phyloP scores from a whole-genome alignment of 208 protist genomes.

The Leishmania guyanensis region DNA sequence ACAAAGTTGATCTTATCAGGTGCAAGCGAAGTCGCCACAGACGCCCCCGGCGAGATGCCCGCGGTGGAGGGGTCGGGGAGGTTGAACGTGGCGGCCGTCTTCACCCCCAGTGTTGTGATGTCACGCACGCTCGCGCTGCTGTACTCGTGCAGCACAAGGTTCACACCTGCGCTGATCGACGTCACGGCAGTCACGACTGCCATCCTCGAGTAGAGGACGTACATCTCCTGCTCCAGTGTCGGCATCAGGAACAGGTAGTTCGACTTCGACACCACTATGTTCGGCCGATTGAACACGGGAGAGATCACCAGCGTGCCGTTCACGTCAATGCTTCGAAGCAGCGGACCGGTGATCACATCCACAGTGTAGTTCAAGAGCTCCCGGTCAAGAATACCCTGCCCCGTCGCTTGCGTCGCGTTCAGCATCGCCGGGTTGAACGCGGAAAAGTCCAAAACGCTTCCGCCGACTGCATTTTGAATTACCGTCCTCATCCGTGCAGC shows the following conservation, averaged over 20 bases:
- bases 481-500: background rate
- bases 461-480: background rate
- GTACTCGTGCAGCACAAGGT: background rate
- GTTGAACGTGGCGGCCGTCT: background rate
- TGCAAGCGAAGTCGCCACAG: background rate
- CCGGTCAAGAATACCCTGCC: conserved; percentile 1
- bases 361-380: conserved; percentile 14
- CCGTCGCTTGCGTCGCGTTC: background rate
- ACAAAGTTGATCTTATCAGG: background rate
- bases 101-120: background rate
- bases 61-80: background rate
- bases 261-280: background rate
- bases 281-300: background rate
- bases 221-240: conserved; percentile 64
- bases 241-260: conserved; percentile 21
- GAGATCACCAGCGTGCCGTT: background rate
- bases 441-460: background rate
- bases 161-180: background rate
- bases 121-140: background rate
- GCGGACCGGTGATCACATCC: conserved; percentile 6
- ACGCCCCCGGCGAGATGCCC: background rate
- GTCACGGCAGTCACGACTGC: background rate
- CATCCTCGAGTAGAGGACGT: conserved; percentile 19
- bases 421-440: background rate
- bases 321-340: background rate